These are phyloP conservation scores for Salix brachista DNA, from an alignment of 345 rosid genomes.

Conservation along the genomic window DNA sequence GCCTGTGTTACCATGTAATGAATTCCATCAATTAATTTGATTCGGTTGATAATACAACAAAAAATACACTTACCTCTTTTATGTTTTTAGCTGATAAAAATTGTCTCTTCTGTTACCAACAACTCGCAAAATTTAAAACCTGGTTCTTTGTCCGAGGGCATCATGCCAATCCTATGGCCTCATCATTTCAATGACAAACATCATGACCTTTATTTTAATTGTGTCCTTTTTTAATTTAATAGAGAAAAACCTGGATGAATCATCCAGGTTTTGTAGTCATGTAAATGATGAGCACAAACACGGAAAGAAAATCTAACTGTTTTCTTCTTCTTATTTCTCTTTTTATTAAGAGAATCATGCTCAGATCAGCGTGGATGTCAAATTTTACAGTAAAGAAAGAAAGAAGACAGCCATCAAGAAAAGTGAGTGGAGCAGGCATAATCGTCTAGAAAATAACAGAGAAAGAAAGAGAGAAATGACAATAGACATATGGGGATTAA, in stretches of 20 bases:
- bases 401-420: background rate
- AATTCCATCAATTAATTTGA: background rate
- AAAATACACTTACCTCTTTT: too few species aligned
- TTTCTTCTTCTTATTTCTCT: too few species aligned
- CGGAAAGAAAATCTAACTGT: too few species aligned
- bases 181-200: conserved; percentile 1
- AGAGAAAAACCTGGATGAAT: too few species aligned
- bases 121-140: background rate
- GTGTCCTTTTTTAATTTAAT: background rate
- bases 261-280: too few species aligned
- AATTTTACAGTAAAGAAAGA: background rate
- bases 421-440: background rate
- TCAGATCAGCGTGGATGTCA: background rate
- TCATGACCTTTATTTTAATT: background rate
- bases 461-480: background rate
- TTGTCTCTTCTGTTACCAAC: background rate
- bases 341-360: background rate
- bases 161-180: conserved; percentile 21
- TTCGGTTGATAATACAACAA: too few species aligned
- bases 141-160: conserved; percentile 20
- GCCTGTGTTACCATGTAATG: conserved; percentile 13
- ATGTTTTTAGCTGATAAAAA: background rate
- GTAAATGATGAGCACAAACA: background rate
- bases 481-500: background rate
- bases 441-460: background rate